Conservation (phyloP, 2,329 filamentous ascomycete genomes). For the Neofusicoccum kwambonambiense region DNA sequence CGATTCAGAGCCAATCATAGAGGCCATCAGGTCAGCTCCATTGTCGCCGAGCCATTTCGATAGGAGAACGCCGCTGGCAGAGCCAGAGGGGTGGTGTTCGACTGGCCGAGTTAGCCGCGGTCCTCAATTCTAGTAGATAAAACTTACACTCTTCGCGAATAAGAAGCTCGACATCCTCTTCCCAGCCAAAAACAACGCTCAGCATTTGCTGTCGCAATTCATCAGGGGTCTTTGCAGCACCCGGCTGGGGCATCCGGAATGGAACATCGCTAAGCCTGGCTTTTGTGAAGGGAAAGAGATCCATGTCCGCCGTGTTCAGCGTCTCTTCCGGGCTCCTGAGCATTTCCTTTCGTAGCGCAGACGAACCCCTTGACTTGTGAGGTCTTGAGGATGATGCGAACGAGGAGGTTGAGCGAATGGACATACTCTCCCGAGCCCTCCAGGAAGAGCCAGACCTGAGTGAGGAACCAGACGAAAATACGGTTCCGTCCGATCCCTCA, state of each 20-base stretch:
- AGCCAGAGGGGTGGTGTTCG: conserved; percentile 68
- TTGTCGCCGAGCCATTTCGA: conserved; percentile 91
- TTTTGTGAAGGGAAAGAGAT: conserved; percentile 84
- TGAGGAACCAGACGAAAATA: conserved; percentile 66
- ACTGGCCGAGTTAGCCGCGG: conserved; percentile 44
- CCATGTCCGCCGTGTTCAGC: conserved; percentile 58
- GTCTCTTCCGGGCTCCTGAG: conserved; percentile 71
- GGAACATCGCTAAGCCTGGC: conserved; percentile 78
- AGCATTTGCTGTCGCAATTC: conserved; percentile 89
- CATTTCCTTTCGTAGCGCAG: conserved; percentile 79
- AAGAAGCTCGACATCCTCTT: conserved; percentile 75
- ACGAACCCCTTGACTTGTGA: conserved; percentile 25
- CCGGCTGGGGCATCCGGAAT: conserved; percentile 67
- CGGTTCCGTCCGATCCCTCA: conserved; percentile 50
- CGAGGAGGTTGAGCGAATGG: conserved; percentile 54
- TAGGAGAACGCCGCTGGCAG: conserved; percentile 76
- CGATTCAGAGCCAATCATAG: conserved; percentile 72
- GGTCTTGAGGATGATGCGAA: conserved; percentile 41
- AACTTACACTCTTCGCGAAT: conserved; percentile 73
- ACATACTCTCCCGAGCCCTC: conserved; percentile 53
- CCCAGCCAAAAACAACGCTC: conserved; percentile 91
- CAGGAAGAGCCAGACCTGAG: conserved; percentile 37
- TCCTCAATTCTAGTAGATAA: neutral
- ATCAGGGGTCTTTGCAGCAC: conserved; percentile 54
- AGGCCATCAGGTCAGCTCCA: conserved; percentile 75